Evolutionary conservation across 345 rosid genomes (phyloP).

Genomic region (Salix suchowensis): DNA sequence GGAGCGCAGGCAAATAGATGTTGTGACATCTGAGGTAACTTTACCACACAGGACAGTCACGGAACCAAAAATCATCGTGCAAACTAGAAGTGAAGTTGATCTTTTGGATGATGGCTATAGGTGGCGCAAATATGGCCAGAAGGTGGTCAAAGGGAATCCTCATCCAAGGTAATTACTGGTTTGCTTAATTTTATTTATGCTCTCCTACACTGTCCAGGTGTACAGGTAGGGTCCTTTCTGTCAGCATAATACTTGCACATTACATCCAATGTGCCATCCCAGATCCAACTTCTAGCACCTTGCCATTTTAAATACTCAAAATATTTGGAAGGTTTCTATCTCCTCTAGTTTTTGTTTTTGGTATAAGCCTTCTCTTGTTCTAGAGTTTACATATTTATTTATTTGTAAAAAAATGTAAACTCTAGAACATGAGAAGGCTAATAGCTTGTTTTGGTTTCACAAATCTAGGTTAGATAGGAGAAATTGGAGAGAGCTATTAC

Average conservation of each 20-base stretch:
- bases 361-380: too few species aligned
- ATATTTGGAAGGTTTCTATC: background rate
- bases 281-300: background rate
- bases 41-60: conserved; percentile 67
- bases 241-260: background rate
- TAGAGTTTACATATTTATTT: background rate
- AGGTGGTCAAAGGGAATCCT: conserved; percentile 95
- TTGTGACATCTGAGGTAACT: conserved; percentile 35
- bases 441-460: background rate
- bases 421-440: background rate
- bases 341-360: background rate
- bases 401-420: background rate
- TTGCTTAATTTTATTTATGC: conserved; percentile 12
- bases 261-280: background rate
- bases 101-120: conserved; percentile 94
- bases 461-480: background rate
- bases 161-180: conserved; percentile 65
- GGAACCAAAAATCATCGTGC: conserved; percentile 83
- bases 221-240: background rate
- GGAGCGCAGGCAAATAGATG: conserved; percentile 47
- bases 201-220: conserved; percentile 2
- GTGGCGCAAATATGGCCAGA: conserved; percentile 99
- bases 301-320: background rate
- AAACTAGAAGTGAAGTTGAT: conserved; percentile 97
- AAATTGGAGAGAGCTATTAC: background rate